Conservation (phyloP, 805 yeast genomes). For the Wickerhamomyces alni region DNA sequence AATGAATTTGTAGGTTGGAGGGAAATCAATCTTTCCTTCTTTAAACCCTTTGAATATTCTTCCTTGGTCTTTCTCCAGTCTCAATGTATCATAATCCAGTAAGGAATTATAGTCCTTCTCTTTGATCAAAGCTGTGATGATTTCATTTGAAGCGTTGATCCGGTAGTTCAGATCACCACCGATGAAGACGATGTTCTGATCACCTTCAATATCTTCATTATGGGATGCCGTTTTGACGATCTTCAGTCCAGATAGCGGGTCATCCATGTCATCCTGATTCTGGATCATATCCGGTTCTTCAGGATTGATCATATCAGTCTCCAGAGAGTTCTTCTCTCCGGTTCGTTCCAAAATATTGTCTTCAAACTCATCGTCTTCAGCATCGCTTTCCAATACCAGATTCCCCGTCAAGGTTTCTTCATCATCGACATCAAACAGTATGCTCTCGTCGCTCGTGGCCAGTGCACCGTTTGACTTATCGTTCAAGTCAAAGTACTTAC, state of each 20-base stretch:
- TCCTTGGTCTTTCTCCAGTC: constrained; percentile 26
- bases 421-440: constrained; percentile 24
- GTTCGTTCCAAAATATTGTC: constrained; percentile 2
- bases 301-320: neutral
- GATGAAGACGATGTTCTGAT: constrained; percentile 27
- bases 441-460: constrained; percentile 18
- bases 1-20: constrained; percentile 48
- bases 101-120: constrained; percentile 28
- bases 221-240: neutral
- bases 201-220: constrained; percentile 7
- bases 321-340: neutral
- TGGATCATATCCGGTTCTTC: too few species aligned
- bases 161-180: constrained; percentile 56
- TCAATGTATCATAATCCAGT: constrained; percentile 38
- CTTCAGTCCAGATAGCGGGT: neutral
- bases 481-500: constrained; percentile 24
- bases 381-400: constrained; percentile 10
- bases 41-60: constrained; percentile 37
- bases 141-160: constrained; percentile 25
- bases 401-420: neutral
- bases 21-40: constrained; percentile 42
- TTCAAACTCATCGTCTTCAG: constrained; percentile 1
- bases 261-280: neutral
- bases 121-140: constrained; percentile 24
- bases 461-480: constrained; percentile 16